Evolutionary conservation across 352 stramenopile genomes (phyloP), one percentile per base, ranked within the genome.

Genomic region (Globisporangium polare): DNA sequence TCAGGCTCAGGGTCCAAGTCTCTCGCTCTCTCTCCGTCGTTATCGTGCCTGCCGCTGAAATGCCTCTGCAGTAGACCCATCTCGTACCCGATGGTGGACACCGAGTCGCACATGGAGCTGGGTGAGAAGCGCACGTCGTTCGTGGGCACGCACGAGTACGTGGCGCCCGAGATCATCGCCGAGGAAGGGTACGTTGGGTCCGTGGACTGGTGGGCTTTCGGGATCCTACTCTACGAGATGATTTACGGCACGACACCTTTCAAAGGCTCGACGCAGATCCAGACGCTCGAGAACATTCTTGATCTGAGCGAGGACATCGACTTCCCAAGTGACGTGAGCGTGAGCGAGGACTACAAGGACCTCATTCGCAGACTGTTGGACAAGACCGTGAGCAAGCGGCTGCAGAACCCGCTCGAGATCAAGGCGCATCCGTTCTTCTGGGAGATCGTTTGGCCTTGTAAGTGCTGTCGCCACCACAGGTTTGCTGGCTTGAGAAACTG

Each of bases 401-500:
- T 98, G 12, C 96, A 97, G 68, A 84, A 98, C 51, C 86, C 92
- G 68, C 73, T 87, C 29, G 75, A 97, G 29, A 97, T 98, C 60
- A 94, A 97, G 77, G 75, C 76, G 31, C 95, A 98, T 72, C 80
- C 88, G 43, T 98, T 91, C 74, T 98, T 98, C 71, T 72, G 72
- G 52, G 75, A 82, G 8, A 60, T 94, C n/a, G 80, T 96, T 51
- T 97, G 88, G 88, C 84, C 96, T 60, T 65, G 79, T 70, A 86
- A 89, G 72, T 64, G n/a, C 20, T 20, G n/a, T 3, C 26, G 2
- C 3, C 5, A 39, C 3, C 5, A 15, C 3, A 45, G 54, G 42
- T 1, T 29, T 24, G 43, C n/a, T 65, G 12, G 15, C 26, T 39
- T 31, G 41, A n/a, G 39, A 45, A n/a, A 45, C 15, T n/a, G 39